Evolutionary conservation across 805 yeast genomes (phyloP).

Genomic region (Nakazawaea sp.): DNA sequence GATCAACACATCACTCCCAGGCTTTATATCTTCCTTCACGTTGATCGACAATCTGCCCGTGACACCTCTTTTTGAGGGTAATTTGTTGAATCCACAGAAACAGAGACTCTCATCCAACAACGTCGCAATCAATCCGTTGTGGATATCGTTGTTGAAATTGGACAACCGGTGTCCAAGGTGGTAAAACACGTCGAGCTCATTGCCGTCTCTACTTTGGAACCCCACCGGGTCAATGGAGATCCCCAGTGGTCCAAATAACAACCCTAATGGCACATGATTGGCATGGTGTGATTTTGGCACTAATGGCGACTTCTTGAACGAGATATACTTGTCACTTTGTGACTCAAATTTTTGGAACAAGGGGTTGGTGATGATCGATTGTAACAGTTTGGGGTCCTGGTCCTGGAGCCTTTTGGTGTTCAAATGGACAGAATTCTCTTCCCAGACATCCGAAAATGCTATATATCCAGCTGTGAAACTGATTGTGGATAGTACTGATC

Average conservation of each 20-base stretch:
- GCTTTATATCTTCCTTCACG: slow-evolving; percentile 53
- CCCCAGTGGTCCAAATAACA: slow-evolving; percentile 59
- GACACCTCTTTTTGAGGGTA: slow-evolving; percentile 82
- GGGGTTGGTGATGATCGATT: background rate
- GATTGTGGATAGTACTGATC: background rate
- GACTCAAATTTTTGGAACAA: background rate
- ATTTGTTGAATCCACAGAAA: slow-evolving; percentile 72
- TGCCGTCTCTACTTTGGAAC: slow-evolving; percentile 41
- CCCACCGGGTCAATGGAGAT: slow-evolving; percentile 73
- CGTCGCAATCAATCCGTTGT: slow-evolving; percentile 75
- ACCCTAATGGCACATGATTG: slow-evolving; percentile 67
- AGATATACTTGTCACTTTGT: background rate
- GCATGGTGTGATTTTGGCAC: slow-evolving; percentile 53
- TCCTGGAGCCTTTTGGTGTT: slow-evolving; percentile 6
- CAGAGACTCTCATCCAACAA: slow-evolving; percentile 82
- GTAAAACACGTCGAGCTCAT: slow-evolving; percentile 56
- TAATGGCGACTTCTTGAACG: slow-evolving; percentile 26
- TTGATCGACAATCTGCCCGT: slow-evolving; percentile 71
- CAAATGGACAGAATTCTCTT: slow-evolving; percentile 6
- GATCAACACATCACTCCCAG: slow-evolving; percentile 59
- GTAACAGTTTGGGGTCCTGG: slow-evolving; percentile 1
- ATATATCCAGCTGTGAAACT: slow-evolving; percentile 5
- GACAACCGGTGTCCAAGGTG: slow-evolving; percentile 63
- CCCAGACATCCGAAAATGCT: slow-evolving; percentile 8
- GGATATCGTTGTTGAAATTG: slow-evolving; percentile 60